Percentiles rank a stretch among this genome's conserved stretches.
Evolutionary conservation across 2,329 filamentous ascomycete genomes (phyloP).

Genomic region (Aspergillus pseudonomiae): DNA sequence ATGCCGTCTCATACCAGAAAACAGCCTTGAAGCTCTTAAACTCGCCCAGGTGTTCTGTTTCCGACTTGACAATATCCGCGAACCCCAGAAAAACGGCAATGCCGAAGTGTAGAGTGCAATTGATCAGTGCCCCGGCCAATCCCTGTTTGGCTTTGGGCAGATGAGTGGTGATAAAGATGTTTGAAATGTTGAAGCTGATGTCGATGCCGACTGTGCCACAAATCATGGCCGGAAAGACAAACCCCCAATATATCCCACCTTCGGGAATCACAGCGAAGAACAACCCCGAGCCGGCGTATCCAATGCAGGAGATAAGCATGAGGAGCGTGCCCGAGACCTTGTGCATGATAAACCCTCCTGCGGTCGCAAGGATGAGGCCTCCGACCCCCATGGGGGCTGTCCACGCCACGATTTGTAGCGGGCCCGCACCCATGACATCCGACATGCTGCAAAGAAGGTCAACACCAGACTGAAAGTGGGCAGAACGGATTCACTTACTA

Average conservation of each 20-base stretch:
- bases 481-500: slow-evolving; percentile 54
- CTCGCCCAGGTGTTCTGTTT: slow-evolving; percentile 49
- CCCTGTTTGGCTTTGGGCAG: slow-evolving; percentile 69
- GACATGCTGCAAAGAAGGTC: slow-evolving; percentile 55
- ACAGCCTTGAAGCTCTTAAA: slow-evolving; percentile 63
- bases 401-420: slow-evolving; percentile 69
- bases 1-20: slow-evolving; percentile 66
- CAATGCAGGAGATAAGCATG: slow-evolving; percentile 63
- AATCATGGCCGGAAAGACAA: slow-evolving; percentile 65
- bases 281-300: slow-evolving; percentile 61
- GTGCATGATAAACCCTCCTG: slow-evolving; percentile 70
- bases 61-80: slow-evolving; percentile 63
- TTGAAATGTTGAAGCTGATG: slow-evolving; percentile 73
- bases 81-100: slow-evolving; percentile 73
- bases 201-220: slow-evolving; percentile 74
- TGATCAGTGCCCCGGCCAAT: slow-evolving; percentile 71
- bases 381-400: slow-evolving; percentile 69
- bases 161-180: slow-evolving; percentile 75
- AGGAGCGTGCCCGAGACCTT: slow-evolving; percentile 65
- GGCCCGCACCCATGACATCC: slow-evolving; percentile 60
- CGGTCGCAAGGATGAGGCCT: slow-evolving; percentile 65
- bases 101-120: slow-evolving; percentile 70
- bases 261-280: slow-evolving; percentile 67
- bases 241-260: slow-evolving; percentile 69
- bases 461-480: neutral